phyloP scores from a whole-genome alignment of 177 flowering plant species.

The Vitis hybrid region DNA sequence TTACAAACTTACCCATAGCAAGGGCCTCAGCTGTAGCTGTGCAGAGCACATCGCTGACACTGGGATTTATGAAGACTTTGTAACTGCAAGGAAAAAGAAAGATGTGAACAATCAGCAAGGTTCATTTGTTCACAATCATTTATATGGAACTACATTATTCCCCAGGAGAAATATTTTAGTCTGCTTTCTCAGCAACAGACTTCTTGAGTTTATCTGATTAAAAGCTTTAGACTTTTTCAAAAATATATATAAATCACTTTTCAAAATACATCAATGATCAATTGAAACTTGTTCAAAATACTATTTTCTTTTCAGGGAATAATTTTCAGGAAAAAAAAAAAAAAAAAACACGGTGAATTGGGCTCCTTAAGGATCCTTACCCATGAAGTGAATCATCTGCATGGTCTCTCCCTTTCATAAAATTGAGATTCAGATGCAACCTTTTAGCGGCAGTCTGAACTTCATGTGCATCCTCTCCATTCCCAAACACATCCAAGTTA shows the following conservation, averaged over 20 bases:
- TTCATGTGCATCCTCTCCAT: slow-evolving; percentile 96
- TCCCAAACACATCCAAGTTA: slow-evolving; percentile 90
- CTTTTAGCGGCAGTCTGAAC: slow-evolving; percentile 74
- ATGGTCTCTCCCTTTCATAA: slow-evolving; percentile 93
- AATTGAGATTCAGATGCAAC: slow-evolving; percentile 71
- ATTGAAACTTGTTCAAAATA: too few relatives aligned
- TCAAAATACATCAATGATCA: too few relatives aligned
- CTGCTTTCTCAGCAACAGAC: too few relatives aligned
- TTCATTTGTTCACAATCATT: too few relatives aligned
- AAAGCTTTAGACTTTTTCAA: neutral
- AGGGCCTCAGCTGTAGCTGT: slow-evolving; percentile 99
- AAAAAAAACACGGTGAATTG: neutral
- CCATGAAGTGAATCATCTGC: slow-evolving; percentile 95
- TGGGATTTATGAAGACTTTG: slow-evolving; percentile 95
- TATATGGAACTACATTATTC: too few relatives aligned
- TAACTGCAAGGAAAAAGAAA: slow-evolving; percentile 59
- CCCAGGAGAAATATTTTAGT: too few relatives aligned
- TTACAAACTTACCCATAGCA: slow-evolving; percentile 98
- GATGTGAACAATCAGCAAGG: neutral
- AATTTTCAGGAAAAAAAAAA: neutral
- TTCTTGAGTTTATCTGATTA: neutral
- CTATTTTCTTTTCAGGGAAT: neutral
- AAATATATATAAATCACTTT: too few relatives aligned
- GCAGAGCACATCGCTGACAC: slow-evolving; percentile 97
- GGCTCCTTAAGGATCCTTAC: slow-evolving; percentile 32